Conservation (phyloP, 73 alveolate genomes). For the Durusdinium trenchii region DNA sequence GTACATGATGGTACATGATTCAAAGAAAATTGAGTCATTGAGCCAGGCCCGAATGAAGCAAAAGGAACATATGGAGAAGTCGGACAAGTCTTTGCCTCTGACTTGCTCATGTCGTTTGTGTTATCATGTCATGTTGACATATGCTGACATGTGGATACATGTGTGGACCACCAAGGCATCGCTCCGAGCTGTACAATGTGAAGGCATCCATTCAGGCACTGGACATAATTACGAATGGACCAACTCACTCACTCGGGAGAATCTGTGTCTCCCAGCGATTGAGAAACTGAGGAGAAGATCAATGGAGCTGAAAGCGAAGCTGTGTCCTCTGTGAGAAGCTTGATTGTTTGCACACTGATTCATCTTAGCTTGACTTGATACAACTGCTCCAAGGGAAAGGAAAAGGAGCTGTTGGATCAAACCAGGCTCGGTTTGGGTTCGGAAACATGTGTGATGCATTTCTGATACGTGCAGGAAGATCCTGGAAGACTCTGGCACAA, state of each 20-base stretch:
- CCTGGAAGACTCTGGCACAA: slow-evolving; percentile 15
- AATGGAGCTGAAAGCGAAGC: slow-evolving; percentile 31
- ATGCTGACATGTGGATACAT: not conserved
- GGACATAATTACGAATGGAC: not conserved
- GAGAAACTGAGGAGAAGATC: not conserved
- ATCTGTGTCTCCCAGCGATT: not conserved
- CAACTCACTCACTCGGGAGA: not conserved
- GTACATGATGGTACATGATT: not conserved
- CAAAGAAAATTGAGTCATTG: not conserved
- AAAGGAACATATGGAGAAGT: slow-evolving; percentile 77
- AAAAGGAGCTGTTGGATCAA: slow-evolving; percentile 91
- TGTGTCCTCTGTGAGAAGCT: not conserved
- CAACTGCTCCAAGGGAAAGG: slow-evolving; percentile 45
- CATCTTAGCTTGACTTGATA: not conserved
- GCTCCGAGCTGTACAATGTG: slow-evolving; percentile 54
- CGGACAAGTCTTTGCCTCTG: slow-evolving; percentile 30
- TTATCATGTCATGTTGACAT: not conserved
- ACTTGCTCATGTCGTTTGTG: not conserved
- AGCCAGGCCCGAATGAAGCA: slow-evolving; percentile 79
- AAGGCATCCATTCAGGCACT: slow-evolving; percentile 48
- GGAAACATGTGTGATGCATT: not conserved
- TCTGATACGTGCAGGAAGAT: slow-evolving; percentile 56
- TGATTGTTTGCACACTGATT: not conserved
- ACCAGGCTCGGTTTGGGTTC: slow-evolving; percentile 1
- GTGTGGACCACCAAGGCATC: slow-evolving; percentile 34